Evolutionary conservation across 2,329 filamentous ascomycete species (phyloP).

Genomic region (Fusarium verrucosum): DNA sequence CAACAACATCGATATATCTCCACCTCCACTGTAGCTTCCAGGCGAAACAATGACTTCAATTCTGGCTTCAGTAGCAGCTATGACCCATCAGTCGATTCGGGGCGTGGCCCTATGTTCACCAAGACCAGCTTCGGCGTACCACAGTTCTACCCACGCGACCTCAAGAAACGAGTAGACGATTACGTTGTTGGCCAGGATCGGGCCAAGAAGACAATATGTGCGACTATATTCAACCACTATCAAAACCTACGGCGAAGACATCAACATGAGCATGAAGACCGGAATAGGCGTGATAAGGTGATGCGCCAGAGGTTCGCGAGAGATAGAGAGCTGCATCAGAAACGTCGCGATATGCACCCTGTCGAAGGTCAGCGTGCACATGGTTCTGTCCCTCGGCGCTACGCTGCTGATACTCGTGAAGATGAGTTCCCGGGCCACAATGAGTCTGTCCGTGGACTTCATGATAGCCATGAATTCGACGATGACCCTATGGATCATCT

Average conservation of each 20-base stretch:
- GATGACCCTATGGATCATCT: constrained; percentile 54
- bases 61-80: constrained; percentile 68
- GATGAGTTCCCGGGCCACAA: constrained; percentile 65
- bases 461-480: constrained; percentile 48
- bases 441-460: constrained; percentile 57
- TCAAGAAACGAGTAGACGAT: constrained; percentile 93
- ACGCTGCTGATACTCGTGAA: constrained; percentile 53
- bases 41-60: constrained; percentile 61
- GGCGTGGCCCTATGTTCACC: constrained; percentile 68
- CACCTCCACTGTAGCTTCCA: constrained; percentile 42
- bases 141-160: constrained; percentile 70
- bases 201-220: constrained; percentile 91
- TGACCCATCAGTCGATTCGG: constrained; percentile 62
- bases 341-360: constrained; percentile 70
- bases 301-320: constrained; percentile 75
- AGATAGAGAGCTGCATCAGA: constrained; percentile 68
- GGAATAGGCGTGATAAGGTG: constrained; percentile 67
- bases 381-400: constrained; percentile 43
- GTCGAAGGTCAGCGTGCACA: constrained; percentile 73
- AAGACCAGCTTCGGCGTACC: constrained; percentile 68
- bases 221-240: constrained; percentile 97
- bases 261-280: constrained; percentile 76
- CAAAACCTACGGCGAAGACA: constrained; percentile 82
- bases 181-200: constrained; percentile 97
- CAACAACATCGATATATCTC: constrained; percentile 43